Conservation (phyloP, 2,329 filamentous ascomycete species). For the Aaosphaeria pasadenensis region DNA sequence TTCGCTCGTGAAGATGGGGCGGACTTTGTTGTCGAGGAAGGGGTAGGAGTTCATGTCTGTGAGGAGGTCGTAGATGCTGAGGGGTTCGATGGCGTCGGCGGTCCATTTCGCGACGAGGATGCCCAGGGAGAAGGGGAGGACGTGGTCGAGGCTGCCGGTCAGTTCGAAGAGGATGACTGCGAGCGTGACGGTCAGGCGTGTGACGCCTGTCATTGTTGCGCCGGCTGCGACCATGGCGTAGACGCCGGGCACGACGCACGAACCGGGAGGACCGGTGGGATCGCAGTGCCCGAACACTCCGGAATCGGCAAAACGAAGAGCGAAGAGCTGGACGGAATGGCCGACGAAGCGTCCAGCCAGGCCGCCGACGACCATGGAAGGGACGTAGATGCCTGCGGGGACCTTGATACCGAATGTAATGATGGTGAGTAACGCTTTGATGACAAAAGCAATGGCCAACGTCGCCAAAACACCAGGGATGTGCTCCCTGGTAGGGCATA, state of each 20-base stretch:
- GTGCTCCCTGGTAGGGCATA: conserved; percentile 73
- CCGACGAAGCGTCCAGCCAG: conserved; percentile 86
- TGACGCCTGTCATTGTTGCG: conserved; percentile 97
- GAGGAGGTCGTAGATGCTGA: conserved; percentile 91
- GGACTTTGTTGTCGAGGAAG: conserved; percentile 94
- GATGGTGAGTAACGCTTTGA: conserved; percentile 84
- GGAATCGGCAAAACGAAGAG: conserved; percentile 69
- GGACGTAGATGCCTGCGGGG: conserved; percentile 94
- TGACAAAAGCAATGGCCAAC: conserved; percentile 74
- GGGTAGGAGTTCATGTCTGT: conserved; percentile 98
- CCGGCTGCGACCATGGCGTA: conserved; percentile 94
- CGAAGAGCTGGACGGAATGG: conserved; percentile 78
- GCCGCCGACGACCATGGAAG: conserved; percentile 97
- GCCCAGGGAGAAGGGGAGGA: conserved; percentile 87
- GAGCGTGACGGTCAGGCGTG: conserved; percentile 85
- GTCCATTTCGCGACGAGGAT: conserved; percentile 98
- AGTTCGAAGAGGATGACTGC: conserved; percentile 95
- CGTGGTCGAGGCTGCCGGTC: conserved; percentile 91
- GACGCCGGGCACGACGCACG: conserved; percentile 93
- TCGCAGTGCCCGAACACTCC: conserved; percentile 74
- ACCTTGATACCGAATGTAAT: conserved; percentile 97
- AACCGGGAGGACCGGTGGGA: conserved; percentile 63
- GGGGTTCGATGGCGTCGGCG: conserved; percentile 88
- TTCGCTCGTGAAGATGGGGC: conserved; percentile 85
- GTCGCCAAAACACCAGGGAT: conserved; percentile 75